Percentiles rank a stretch among this genome's conserved stretches.
Evolutionary conservation across 1,284 basidiomycete genomes (phyloP).

Genomic region (Melampsora abietis-canadensis): DNA sequence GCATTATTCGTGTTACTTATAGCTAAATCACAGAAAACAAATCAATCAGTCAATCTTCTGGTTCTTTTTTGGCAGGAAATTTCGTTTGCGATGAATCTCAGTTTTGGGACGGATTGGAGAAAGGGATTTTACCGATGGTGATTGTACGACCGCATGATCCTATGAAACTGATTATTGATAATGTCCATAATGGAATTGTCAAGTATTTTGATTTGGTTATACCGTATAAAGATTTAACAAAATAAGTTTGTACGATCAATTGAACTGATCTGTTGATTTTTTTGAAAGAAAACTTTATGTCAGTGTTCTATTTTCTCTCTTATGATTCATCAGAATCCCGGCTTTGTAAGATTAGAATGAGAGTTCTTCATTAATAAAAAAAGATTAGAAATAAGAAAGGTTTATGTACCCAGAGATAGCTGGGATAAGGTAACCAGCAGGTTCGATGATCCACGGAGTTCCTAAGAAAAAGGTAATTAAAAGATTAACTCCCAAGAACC

Average conservation of each 20-base stretch:
- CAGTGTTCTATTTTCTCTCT: too few species aligned
- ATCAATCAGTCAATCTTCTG: too few species aligned
- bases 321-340: too few species aligned
- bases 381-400: background rate
- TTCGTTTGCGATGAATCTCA: too few species aligned
- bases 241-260: constrained; percentile 5
- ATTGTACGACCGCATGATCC: background rate
- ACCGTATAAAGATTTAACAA: background rate
- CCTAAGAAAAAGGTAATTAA: background rate
- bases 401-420: background rate
- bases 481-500: background rate
- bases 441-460: background rate
- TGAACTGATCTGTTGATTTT: background rate
- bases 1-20: background rate
- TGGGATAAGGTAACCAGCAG: constrained; percentile 1
- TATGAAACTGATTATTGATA: background rate
- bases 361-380: background rate
- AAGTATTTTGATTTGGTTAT: background rate
- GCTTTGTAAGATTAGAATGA: too few species aligned
- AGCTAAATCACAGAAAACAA: background rate
- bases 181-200: background rate
- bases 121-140: background rate
- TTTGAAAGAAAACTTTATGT: background rate
- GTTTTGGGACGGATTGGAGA: too few species aligned
- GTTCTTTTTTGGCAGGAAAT: too few species aligned